Evolutionary conservation across 805 yeast species (phyloP).

Genomic region (Nakazawaea pomicola): DNA sequence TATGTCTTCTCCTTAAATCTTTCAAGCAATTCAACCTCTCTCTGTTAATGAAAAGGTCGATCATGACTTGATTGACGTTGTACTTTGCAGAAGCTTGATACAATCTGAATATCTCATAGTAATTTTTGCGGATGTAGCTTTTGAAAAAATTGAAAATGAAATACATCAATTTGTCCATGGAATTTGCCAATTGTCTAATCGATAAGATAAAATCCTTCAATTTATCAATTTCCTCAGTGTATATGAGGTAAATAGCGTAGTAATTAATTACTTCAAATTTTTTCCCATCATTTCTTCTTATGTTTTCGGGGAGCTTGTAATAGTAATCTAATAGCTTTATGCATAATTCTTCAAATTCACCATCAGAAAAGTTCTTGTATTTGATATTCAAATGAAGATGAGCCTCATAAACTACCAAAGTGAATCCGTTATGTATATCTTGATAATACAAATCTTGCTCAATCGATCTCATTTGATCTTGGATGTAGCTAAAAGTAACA

Average conservation of each 20-base stretch:
- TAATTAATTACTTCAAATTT: constrained; percentile 1
- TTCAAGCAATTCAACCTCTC: background rate
- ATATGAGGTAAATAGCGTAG: background rate
- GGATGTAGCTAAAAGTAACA: background rate
- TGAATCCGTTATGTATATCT: constrained; percentile 1
- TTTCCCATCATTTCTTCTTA: background rate
- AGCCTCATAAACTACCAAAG: background rate
- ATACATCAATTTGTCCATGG: background rate
- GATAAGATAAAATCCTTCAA: background rate
- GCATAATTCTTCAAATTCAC: constrained; percentile 1
- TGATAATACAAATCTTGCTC: constrained; percentile 3
- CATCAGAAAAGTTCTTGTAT: constrained; percentile 1
- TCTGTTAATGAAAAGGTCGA: background rate
- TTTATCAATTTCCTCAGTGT: background rate
- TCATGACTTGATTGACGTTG: background rate
- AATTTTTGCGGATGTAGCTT: background rate
- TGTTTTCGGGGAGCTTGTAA: background rate
- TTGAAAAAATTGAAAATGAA: constrained; percentile 1
- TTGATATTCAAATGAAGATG: constrained; percentile 1
- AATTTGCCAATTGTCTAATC: background rate
- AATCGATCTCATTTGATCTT: constrained; percentile 1
- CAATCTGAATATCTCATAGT: background rate
- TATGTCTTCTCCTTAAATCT: background rate
- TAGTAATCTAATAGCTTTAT: background rate
- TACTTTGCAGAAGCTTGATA: background rate